Percentiles rank a stretch among this genome's conserved stretches.
These are phyloP conservation scores for Colletotrichum neosansevieriae DNA, from an alignment of 2,329 filamentous ascomycete species.

Conservation along the genomic window DNA sequence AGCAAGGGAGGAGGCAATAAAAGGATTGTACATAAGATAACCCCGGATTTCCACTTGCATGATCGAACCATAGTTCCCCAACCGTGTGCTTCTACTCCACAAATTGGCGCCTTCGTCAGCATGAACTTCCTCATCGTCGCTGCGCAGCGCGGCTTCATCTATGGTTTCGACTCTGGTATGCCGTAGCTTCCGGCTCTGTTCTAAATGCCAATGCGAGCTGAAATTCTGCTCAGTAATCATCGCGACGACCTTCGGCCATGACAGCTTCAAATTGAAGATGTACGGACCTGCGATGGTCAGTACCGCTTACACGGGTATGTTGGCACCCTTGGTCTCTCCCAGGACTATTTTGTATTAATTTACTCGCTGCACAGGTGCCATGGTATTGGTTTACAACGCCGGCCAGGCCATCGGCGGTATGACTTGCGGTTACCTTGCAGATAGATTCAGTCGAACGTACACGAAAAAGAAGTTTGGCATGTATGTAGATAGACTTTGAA, in stretches of 20 bases:
- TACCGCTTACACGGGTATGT: conserved; percentile 42
- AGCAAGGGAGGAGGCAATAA: not conserved
- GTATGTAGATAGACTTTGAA: too few species aligned
- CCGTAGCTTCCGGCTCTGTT: not conserved
- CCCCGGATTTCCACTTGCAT: conserved; percentile 19
- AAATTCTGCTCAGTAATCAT: conserved; percentile 46
- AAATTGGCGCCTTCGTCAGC: not conserved
- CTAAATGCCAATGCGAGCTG: not conserved
- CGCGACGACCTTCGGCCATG: conserved; percentile 49
- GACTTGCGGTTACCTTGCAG: conserved; percentile 48
- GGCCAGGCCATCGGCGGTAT: conserved; percentile 48
- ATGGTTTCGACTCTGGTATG: conserved; percentile 34
- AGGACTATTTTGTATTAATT: not conserved
- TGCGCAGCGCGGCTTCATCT: conserved; percentile 44
- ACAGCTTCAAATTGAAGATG: conserved; percentile 49
- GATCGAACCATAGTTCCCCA: not conserved
- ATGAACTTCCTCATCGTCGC: conserved; percentile 41
- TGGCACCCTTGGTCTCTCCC: not conserved
- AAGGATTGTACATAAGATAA: not conserved
- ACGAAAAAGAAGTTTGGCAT: conserved; percentile 40
- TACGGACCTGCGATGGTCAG: conserved; percentile 45
- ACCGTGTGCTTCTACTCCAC: conserved; percentile 1
- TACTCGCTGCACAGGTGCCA: conserved; percentile 41
- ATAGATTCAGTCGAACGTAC: conserved; percentile 50
- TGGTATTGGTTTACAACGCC: conserved; percentile 50